A percentile compares a stretch with the other conserved stretches of the same genome.
These are phyloP conservation scores for Hydnum rufescens DNA, from an alignment of 768 basidiomycete genomes.

Conservation along the genomic window DNA sequence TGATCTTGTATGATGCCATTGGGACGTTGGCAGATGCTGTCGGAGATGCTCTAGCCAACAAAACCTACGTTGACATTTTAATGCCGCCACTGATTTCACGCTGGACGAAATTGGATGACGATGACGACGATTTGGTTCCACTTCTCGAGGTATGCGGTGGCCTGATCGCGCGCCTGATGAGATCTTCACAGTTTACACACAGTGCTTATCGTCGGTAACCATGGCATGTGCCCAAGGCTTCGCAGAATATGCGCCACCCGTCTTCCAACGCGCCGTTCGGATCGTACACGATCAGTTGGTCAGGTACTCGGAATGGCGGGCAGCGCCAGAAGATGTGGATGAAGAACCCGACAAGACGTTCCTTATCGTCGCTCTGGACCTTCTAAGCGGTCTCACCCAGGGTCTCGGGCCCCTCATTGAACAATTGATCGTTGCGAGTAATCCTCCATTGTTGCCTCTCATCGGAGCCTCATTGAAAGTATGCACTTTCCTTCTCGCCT, in stretches of 20 bases:
- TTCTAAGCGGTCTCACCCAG: slow-evolving; percentile 88
- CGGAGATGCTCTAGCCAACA: slow-evolving; percentile 67
- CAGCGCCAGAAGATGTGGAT: slow-evolving; percentile 37
- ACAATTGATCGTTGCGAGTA: slow-evolving; percentile 41
- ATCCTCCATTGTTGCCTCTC: slow-evolving; percentile 62
- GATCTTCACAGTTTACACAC: slow-evolving; percentile 3
- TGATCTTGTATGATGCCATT: slow-evolving; percentile 97
- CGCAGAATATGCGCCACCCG: slow-evolving; percentile 68
- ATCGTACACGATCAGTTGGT: slow-evolving; percentile 70
- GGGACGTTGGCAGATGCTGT: slow-evolving; percentile 96
- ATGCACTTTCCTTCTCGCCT: slow-evolving; percentile 9
- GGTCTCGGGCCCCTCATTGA: slow-evolving; percentile 70
- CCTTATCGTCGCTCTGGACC: slow-evolving; percentile 93
- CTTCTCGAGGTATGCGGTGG: slow-evolving; percentile 59
- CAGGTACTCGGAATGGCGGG: slow-evolving; percentile 53
- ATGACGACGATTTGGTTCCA: slow-evolving; percentile 84
- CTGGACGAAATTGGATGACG: slow-evolving; percentile 80
- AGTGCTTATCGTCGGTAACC: slow-evolving; percentile 96
- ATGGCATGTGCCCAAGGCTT: slow-evolving; percentile 89
- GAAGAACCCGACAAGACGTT: slow-evolving; percentile 96
- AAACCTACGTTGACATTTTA: slow-evolving; percentile 76
- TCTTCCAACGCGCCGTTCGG: slow-evolving; percentile 78
- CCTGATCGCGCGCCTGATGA: background rate
- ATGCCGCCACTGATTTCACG: slow-evolving; percentile 86
- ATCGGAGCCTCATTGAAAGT: slow-evolving; percentile 73